Conservation (phyloP, 2,329 filamentous ascomycete genomes). For the Penicillium polonicum region DNA sequence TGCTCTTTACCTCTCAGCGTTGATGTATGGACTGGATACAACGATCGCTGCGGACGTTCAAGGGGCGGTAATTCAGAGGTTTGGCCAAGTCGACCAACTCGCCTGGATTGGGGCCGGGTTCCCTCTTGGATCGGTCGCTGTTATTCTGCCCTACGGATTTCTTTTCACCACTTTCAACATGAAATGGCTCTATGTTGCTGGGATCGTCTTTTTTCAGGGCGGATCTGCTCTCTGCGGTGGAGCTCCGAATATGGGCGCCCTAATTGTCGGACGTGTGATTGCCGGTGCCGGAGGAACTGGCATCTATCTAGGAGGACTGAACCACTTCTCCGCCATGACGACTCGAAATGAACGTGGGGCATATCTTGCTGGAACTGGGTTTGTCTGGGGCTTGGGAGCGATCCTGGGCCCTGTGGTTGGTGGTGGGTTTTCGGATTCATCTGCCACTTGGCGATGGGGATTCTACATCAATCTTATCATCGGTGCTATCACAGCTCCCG, state of each 20-base stretch:
- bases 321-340: not conserved
- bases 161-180: conserved; percentile 46
- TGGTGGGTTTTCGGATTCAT: conserved; percentile 32
- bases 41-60: conserved; percentile 54
- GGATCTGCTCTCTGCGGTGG: conserved; percentile 45
- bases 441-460: conserved; percentile 32
- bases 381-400: conserved; percentile 35
- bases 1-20: conserved; percentile 40
- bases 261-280: conserved; percentile 47
- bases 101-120: conserved; percentile 47
- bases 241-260: conserved; percentile 45
- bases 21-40: conserved; percentile 41
- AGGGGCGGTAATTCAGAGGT: conserved; percentile 41
- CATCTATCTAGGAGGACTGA: conserved; percentile 25
- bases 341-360: conserved; percentile 12
- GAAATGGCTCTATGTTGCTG: conserved; percentile 44
- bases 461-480: conserved; percentile 58
- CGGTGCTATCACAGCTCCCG: conserved; percentile 36
- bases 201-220: conserved; percentile 31
- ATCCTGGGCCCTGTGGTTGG: conserved; percentile 41
- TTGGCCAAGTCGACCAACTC: conserved; percentile 41
- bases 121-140: conserved; percentile 43
- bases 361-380: conserved; percentile 28
- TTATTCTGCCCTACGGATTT: conserved; percentile 40
- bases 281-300: conserved; percentile 36